Evolutionary conservation across 495 filamentous ascomycete species (phyloP).

Genomic region (Annulohypoxylon maeteangense): DNA sequence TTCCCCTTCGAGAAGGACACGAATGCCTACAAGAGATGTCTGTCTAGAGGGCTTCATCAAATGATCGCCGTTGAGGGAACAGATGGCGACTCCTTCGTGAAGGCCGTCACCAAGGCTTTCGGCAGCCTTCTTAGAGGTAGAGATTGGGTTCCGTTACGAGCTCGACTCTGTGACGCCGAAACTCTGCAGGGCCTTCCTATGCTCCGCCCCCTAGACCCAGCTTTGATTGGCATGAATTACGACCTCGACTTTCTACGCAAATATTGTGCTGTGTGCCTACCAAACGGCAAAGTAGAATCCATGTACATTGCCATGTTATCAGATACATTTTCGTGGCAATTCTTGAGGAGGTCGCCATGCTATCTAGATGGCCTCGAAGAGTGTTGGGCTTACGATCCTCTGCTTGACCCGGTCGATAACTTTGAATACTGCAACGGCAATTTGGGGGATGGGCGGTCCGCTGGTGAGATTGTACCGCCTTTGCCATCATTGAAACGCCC

Average conservation of each 20-base stretch:
- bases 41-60: constrained; percentile 66
- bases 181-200: constrained; percentile 65
- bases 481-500: constrained; percentile 59
- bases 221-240: constrained; percentile 51
- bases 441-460: constrained; percentile 56
- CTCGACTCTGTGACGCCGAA: constrained; percentile 65
- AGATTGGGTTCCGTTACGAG: constrained; percentile 65
- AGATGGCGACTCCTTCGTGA: constrained; percentile 58
- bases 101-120: constrained; percentile 61
- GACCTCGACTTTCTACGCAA: constrained; percentile 60
- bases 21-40: constrained; percentile 65
- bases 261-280: constrained; percentile 61
- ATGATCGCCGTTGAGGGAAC: constrained; percentile 61
- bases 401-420: constrained; percentile 56
- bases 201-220: constrained; percentile 60
- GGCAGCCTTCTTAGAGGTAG: constrained; percentile 58
- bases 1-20: constrained; percentile 70
- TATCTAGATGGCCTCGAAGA: constrained; percentile 62
- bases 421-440: constrained; percentile 51
- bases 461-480: constrained; percentile 58
- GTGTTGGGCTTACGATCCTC: constrained; percentile 60
- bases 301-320: constrained; percentile 65
- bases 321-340: constrained; percentile 60
- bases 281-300: constrained; percentile 62
- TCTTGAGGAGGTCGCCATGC: constrained; percentile 54